Evolutionary conservation across 2,329 filamentous ascomycete genomes (phyloP).

Genomic region (Exophiala sideris): DNA sequence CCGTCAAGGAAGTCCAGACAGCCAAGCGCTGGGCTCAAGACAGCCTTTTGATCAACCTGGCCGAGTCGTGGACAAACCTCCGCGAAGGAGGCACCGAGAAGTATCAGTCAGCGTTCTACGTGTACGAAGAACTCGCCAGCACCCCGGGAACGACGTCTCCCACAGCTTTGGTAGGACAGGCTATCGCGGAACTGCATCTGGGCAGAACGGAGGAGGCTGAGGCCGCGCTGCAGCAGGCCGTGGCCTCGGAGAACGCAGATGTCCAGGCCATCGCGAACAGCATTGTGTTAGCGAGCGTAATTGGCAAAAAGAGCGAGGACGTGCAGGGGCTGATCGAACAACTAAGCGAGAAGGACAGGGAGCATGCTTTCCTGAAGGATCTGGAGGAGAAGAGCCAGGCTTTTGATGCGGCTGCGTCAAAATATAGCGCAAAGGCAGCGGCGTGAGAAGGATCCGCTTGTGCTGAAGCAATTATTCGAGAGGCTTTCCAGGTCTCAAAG

Average conservation of each 20-base stretch:
- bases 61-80: constrained; percentile 91
- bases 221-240: constrained; percentile 74
- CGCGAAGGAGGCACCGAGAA: constrained; percentile 89
- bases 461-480: neutral
- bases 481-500: too few species aligned
- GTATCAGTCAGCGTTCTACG: constrained; percentile 96
- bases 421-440: constrained; percentile 80
- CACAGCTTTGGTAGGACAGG: constrained; percentile 77
- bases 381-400: constrained; percentile 79
- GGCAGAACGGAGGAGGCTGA: constrained; percentile 86
- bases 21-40: constrained; percentile 95
- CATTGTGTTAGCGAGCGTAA: constrained; percentile 72
- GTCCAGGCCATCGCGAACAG: constrained; percentile 77
- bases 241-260: constrained; percentile 64
- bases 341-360: constrained; percentile 54
- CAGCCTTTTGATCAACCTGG: constrained; percentile 85
- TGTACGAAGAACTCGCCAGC: constrained; percentile 93
- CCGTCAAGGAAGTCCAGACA: constrained; percentile 79
- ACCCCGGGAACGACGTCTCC: constrained; percentile 75
- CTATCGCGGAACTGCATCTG: constrained; percentile 85
- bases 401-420: constrained; percentile 81
- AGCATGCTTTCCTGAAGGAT: constrained; percentile 70
- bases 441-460: constrained; percentile 7
- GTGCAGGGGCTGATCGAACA: constrained; percentile 33
- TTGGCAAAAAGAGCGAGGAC: constrained; percentile 61